These are phyloP conservation scores for Dictyostelium intermedium DNA, from an alignment of 78 protist species.

Conservation along the genomic window DNA sequence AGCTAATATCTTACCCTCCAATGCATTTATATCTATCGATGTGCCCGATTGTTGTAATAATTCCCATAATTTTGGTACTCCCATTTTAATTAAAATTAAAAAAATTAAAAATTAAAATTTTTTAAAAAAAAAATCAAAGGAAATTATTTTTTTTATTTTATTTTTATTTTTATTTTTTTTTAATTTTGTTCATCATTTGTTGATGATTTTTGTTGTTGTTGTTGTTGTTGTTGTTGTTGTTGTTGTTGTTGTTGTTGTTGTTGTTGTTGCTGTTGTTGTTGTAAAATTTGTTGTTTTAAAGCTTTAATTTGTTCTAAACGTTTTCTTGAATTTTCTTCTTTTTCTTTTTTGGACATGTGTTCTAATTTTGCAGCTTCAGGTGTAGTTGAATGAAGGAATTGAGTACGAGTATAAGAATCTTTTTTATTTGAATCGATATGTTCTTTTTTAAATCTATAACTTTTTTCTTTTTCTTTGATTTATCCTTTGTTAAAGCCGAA, in stretches of 20 bases:
- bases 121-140: neutral
- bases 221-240: neutral
- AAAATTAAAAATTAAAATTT: neutral
- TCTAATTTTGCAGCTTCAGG: neutral
- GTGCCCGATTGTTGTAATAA: conserved; percentile 47
- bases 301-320: conserved; percentile 17
- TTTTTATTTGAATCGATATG: neutral
- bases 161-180: neutral
- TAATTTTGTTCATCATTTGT: neutral
- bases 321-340: conserved; percentile 24
- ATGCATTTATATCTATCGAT: conserved; percentile 3
- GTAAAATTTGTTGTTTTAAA: conserved; percentile 18
- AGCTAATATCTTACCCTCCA: conserved; percentile 12
- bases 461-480: conserved; percentile 1
- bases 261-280: neutral
- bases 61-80: conserved; percentile 77
- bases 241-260: neutral
- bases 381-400: neutral
- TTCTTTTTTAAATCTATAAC: conserved; percentile 10
- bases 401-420: conserved; percentile 16
- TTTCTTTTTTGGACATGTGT: neutral
- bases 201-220: too few species aligned
- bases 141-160: neutral
- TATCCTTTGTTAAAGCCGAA: neutral
- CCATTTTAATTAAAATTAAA: conserved; percentile 1